A percentile compares a stretch with the other conserved stretches of the same genome.
Conservation (phyloP, 2,329 filamentous ascomycete species). For the Diaporthe citri region DNA sequence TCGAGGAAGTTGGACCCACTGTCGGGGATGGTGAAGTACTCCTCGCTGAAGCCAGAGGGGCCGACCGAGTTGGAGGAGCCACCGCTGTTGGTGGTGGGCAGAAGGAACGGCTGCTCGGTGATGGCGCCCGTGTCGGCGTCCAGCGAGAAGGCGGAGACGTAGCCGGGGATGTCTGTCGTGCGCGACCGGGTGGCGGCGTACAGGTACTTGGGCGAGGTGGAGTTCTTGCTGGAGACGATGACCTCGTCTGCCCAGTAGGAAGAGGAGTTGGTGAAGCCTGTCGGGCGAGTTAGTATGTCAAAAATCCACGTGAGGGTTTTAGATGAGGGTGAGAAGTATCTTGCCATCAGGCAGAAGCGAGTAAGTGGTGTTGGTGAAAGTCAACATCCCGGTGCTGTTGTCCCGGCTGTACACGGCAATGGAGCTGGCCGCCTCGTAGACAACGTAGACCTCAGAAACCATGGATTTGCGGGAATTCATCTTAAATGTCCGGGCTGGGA, state of each 20-base stretch:
- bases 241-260: conserved; percentile 45
- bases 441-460: conserved; percentile 43
- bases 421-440: conserved; percentile 45
- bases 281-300: background rate
- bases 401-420: conserved; percentile 46
- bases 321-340: background rate
- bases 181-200: conserved; percentile 43
- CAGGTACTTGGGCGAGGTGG: conserved; percentile 41
- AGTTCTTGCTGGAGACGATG: conserved; percentile 19
- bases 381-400: conserved; percentile 42
- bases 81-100: conserved; percentile 49
- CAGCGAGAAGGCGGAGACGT: conserved; percentile 51
- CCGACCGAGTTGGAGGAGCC: conserved; percentile 52
- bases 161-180: conserved; percentile 45
- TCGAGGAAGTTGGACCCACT: conserved; percentile 51
- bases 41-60: conserved; percentile 49
- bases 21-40: conserved; percentile 50
- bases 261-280: conserved; percentile 41
- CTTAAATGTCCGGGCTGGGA: no score
- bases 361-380: conserved; percentile 35
- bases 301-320: rapidly evolving
- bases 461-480: no score
- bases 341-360: conserved; percentile 39
- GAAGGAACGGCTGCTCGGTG: conserved; percentile 47
- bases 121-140: conserved; percentile 46